These are phyloP conservation scores for Skeletonema costatum DNA, from an alignment of 108 stramenopile species.

Conservation along the genomic window DNA sequence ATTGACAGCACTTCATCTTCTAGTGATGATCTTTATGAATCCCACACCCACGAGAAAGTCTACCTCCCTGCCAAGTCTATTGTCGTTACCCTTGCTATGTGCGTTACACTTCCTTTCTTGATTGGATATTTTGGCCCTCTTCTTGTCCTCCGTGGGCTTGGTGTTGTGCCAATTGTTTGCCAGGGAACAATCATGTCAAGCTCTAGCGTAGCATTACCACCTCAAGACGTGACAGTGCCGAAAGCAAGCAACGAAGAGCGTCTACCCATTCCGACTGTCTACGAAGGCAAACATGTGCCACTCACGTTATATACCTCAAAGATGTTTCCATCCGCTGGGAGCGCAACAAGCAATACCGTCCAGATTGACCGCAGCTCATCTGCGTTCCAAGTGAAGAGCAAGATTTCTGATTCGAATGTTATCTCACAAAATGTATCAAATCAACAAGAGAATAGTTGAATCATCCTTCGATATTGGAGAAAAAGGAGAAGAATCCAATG, in stretches of 20 bases:
- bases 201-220: background rate
- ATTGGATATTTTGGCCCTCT: background rate
- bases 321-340: conserved; percentile 1
- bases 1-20: background rate
- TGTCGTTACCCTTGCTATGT: background rate
- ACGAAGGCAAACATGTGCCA: conserved; percentile 4
- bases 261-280: background rate
- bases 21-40: background rate
- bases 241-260: background rate
- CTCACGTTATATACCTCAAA: conserved; percentile 6
- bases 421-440: too few relatives aligned
- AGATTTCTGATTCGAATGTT: too few relatives aligned
- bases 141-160: background rate
- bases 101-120: background rate
- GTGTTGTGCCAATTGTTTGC: background rate
- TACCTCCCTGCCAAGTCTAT: background rate
- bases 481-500: background rate
- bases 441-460: background rate
- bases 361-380: background rate
- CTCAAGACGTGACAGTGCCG: background rate
- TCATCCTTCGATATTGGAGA: background rate
- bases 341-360: background rate
- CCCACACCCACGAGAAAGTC: background rate
- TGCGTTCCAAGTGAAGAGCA: background rate
- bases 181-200: background rate